Evolutionary conservation across 345 rosid genomes (phyloP), one percentile per base, ranked within the genome.

Genomic region (Linum tenue): DNA sequence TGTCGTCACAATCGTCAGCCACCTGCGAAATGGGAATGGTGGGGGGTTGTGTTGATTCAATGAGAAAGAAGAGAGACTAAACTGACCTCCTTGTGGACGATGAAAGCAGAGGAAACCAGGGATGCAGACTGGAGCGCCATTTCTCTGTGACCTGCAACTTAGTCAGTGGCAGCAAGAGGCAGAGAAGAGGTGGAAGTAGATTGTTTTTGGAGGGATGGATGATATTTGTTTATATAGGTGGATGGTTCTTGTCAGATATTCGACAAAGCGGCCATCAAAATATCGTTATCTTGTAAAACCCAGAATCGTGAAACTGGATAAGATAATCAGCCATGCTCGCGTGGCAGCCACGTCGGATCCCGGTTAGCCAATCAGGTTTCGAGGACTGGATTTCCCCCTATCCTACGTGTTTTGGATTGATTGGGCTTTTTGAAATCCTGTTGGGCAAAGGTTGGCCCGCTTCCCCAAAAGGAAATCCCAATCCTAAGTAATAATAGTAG

Each of bases 51-150:
- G 9, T 8, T 4, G 44, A 41, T 4, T 41, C 9, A 4, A 41
- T 41, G 6, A 64, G 11, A n/a, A 60, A 39, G 7, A n/a, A 22
- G 11, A 60, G 38, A 37, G 14, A 50, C 37, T 6, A 67, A 64
- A 62, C 69, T 64, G 71, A 92, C 97, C 87, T 86, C 85, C 77
- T 81, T 86, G 41, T 78, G 83, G 53, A 76, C 61, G 62, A 80
- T 68, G 74, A 85, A 79, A 71, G 89, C 73, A 68, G 89, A 84
- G 68, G 90, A 80, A 60, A 81, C 78, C 79, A 90, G 80, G 65
- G 94, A 83, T 80, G 94, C 79, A 70, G 97, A 79, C 73, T 78
- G 92, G 56, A 87, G 85, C 65, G 90, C 89, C 95, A 90, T 90
- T 71, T 9, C 15, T 59, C 17, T 39, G 8, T 61, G 12, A 59